phyloP scores from a whole-genome alignment of 1,284 basidiomycete genomes.

The Naganishia cerealis region DNA sequence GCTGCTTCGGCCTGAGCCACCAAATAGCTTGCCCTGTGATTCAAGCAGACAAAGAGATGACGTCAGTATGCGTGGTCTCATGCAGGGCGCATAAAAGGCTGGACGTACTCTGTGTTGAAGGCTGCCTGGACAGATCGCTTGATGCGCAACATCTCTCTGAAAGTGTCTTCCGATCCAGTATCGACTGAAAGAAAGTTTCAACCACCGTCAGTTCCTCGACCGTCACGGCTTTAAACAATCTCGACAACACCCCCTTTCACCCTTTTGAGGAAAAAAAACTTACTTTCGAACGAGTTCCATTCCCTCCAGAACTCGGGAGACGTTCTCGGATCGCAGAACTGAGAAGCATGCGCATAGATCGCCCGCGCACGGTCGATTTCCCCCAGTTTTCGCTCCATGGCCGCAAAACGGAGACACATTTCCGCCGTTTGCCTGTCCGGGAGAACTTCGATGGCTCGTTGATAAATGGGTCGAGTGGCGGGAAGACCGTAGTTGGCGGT shows the following conservation, averaged over 20 bases:
- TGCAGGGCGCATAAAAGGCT: constrained; percentile 48
- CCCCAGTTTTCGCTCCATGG: constrained; percentile 93
- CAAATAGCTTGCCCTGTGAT: constrained; percentile 63
- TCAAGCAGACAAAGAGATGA: constrained; percentile 43
- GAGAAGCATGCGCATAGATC: constrained; percentile 93
- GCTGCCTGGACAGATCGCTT: constrained; percentile 96
- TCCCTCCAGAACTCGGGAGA: constrained; percentile 90
- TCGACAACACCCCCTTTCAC: not conserved
- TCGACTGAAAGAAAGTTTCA: constrained; percentile 60
- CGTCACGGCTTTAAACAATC: not conserved
- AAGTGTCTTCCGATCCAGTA: constrained; percentile 95
- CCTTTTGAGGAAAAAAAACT: constrained; percentile 32
- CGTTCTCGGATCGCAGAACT: constrained; percentile 94
- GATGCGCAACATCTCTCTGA: constrained; percentile 97
- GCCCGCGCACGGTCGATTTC: constrained; percentile 97
- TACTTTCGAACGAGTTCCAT: constrained; percentile 91
- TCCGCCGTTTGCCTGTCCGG: constrained; percentile 93
- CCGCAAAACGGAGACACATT: constrained; percentile 94
- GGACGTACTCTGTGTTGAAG: constrained; percentile 82
- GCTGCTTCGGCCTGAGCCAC: constrained; percentile 78
- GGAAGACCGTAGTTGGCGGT: constrained; percentile 93
- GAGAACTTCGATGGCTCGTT: constrained; percentile 88
- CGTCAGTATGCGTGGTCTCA: not conserved
- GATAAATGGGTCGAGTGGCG: constrained; percentile 94
- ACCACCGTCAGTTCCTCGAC: not conserved